Conservation (phyloP, 2,329 filamentous ascomycete genomes). For the Lasiodiplodia citricola region DNA sequence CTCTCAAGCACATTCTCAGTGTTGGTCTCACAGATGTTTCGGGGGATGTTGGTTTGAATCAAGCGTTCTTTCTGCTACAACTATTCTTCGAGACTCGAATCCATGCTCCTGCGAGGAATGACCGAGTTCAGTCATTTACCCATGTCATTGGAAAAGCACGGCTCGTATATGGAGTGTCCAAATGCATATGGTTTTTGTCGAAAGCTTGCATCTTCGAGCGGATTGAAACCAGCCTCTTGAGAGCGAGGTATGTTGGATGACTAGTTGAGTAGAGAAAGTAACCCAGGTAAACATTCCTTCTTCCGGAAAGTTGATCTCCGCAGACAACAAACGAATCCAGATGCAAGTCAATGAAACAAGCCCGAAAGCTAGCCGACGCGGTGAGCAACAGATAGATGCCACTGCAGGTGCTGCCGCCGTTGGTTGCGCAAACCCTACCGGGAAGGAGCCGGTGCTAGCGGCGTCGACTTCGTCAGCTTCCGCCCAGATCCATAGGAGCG, state of each 20-base stretch:
- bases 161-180: background rate
- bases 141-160: background rate
- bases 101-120: background rate
- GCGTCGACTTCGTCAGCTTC: background rate
- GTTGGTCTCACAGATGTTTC: too few species aligned
- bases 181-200: background rate
- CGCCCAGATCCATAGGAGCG: background rate
- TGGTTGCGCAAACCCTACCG: background rate
- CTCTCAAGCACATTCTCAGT: too few species aligned
- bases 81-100: too few species aligned
- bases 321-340: background rate
- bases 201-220: background rate
- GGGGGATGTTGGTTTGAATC: too few species aligned
- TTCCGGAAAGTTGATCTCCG: background rate
- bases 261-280: background rate
- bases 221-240: background rate
- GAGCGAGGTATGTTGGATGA: background rate
- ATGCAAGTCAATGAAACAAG: background rate
- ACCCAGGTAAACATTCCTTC: background rate
- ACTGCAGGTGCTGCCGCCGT: background rate
- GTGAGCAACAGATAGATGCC: background rate
- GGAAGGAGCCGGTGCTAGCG: background rate
- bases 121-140: background rate
- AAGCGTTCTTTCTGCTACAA: too few species aligned
- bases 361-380: too few species aligned